phyloP scores from a whole-genome alignment of 495 filamentous ascomycete species.

The Hypoxylon lienhwacheense region DNA sequence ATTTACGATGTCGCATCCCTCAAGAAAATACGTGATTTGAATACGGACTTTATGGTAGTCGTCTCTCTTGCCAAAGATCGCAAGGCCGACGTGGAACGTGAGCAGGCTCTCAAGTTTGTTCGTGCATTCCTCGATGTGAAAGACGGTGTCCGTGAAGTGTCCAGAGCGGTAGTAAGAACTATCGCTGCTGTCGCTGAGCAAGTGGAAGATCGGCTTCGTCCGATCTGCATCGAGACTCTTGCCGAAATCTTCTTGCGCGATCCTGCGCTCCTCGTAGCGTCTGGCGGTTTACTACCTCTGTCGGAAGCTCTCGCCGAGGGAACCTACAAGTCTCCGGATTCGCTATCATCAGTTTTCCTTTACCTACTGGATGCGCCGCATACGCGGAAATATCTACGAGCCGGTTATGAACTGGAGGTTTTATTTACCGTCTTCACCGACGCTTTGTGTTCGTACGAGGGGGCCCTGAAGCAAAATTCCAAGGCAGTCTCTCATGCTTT shows the following conservation, averaged over 20 bases:
- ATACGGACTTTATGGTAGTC: slow-evolving; percentile 91
- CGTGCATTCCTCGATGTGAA: slow-evolving; percentile 95
- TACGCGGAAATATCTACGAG: slow-evolving; percentile 73
- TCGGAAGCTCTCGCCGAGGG: slow-evolving; percentile 88
- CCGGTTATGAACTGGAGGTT: slow-evolving; percentile 77
- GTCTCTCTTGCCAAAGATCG: slow-evolving; percentile 90
- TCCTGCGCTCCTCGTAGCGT: slow-evolving; percentile 72
- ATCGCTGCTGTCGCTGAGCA: slow-evolving; percentile 91
- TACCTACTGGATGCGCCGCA: slow-evolving; percentile 85
- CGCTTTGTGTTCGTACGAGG: slow-evolving; percentile 69
- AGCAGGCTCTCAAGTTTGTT: slow-evolving; percentile 96
- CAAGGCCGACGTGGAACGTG: slow-evolving; percentile 92
- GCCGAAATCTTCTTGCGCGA: slow-evolving; percentile 88
- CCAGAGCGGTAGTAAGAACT: slow-evolving; percentile 78
- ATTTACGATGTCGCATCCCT: slow-evolving; percentile 90
- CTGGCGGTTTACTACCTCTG: slow-evolving; percentile 78
- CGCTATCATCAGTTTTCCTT: slow-evolving; percentile 78
- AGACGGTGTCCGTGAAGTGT: slow-evolving; percentile 85
- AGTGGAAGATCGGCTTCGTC: slow-evolving; percentile 72
- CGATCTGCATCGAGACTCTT: slow-evolving; percentile 88
- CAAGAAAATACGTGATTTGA: slow-evolving; percentile 79
- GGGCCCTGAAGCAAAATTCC: slow-evolving; percentile 78
- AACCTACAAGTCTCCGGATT: slow-evolving; percentile 86
- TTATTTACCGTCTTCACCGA: slow-evolving; percentile 90
- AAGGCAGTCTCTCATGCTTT: slow-evolving; percentile 85